Conservation (phyloP, 345 rosid genomes). For the Salix suchowensis region DNA sequence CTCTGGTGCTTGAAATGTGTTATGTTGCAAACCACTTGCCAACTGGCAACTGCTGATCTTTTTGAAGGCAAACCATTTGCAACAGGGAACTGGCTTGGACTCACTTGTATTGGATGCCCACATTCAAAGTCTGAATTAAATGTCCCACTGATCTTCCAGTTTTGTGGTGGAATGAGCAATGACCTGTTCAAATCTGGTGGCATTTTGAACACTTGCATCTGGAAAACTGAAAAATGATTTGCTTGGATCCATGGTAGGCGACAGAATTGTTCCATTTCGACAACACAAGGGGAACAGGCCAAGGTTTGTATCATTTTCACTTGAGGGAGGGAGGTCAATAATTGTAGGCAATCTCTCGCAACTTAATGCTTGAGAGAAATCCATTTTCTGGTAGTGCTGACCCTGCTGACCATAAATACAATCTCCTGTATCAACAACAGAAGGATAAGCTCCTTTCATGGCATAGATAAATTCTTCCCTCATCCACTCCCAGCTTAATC, state of each 20-base stretch:
- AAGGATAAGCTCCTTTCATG: conserved; percentile 47
- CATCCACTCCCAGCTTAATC: conserved; percentile 62
- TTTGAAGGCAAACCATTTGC: conserved; percentile 36
- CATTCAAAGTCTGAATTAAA: conserved; percentile 40
- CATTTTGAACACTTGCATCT: conserved; percentile 47
- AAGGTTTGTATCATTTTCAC: conserved; percentile 33
- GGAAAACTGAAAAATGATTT: conserved; percentile 37
- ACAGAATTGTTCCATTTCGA: conserved; percentile 46
- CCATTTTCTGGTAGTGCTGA: conserved; percentile 21
- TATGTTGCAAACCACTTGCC: conserved; percentile 59
- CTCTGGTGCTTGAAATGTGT: conserved; percentile 22
- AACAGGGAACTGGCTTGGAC: conserved; percentile 33
- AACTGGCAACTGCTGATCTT: conserved; percentile 38
- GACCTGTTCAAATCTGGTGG: conserved; percentile 48
- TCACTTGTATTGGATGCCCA: conserved; percentile 39
- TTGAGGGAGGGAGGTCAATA: conserved; percentile 37
- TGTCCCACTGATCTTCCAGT: conserved; percentile 45
- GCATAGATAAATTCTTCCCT: conserved; percentile 43
- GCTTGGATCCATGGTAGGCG: conserved; percentile 31
- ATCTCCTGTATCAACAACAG: conserved; percentile 25
- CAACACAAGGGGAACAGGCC: conserved; percentile 48
- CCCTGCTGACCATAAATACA: conserved; percentile 48
- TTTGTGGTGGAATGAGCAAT: conserved; percentile 36
- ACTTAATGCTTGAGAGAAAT: conserved; percentile 41
- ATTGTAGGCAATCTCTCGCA: conserved; percentile 42